A percentile compares a stretch with the other conserved stretches of the same genome.
Evolutionary conservation across 495 filamentous ascomycete species (phyloP).

Genomic region (Hypoxylon perforatum): DNA sequence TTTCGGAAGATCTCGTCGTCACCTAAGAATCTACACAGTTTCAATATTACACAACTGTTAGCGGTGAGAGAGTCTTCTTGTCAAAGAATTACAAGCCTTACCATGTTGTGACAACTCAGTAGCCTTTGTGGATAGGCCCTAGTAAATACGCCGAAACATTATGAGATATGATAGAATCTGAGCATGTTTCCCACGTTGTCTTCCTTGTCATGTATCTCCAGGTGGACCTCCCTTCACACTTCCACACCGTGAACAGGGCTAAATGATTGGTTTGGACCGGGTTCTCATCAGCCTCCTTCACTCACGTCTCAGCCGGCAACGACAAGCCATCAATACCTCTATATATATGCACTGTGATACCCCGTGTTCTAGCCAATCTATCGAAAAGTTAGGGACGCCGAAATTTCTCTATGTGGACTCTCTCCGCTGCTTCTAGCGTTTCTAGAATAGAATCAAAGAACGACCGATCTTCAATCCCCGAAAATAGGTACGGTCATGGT

Average conservation of each 20-base stretch:
- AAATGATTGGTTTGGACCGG: not conserved
- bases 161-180: constrained; percentile 7
- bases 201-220: constrained; percentile 1
- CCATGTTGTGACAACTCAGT: not conserved
- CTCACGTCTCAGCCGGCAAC: not conserved
- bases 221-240: not conserved
- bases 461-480: constrained; percentile 9
- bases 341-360: not conserved
- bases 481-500: constrained; percentile 30
- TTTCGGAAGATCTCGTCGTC: no score
- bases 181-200: not conserved
- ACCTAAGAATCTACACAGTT: no score
- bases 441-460: constrained; percentile 35
- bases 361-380: constrained; percentile 26
- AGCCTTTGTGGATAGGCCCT: not conserved
- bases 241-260: not conserved
- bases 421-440: constrained; percentile 39
- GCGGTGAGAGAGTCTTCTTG: not conserved
- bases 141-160: not conserved
- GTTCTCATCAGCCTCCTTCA: constrained; percentile 5
- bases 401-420: constrained; percentile 12
- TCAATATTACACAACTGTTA: not conserved
- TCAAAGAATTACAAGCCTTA: not conserved
- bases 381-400: constrained; percentile 15
- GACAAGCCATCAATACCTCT: not conserved